Evolutionary conservation across 352 stramenopile species (phyloP).

Genomic region (Elongisporangium senticosum): DNA sequence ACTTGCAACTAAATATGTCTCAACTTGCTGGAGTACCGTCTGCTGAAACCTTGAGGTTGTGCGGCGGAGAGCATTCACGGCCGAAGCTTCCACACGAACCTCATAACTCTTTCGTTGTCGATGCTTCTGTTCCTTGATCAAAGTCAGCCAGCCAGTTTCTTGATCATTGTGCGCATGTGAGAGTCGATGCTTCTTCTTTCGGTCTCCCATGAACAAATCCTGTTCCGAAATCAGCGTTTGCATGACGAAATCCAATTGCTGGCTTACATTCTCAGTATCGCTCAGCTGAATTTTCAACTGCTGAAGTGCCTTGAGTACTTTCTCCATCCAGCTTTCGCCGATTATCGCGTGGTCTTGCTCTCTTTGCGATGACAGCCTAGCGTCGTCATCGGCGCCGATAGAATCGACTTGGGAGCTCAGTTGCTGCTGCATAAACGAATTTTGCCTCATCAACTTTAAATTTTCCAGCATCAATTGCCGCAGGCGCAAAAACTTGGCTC

Average conservation of each 20-base stretch:
- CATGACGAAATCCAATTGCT: constrained; percentile 61
- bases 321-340: constrained; percentile 71
- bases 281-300: constrained; percentile 38
- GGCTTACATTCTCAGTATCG: constrained; percentile 28
- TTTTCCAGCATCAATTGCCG: constrained; percentile 62
- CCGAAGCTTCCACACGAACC: constrained; percentile 7
- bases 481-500: constrained; percentile 47
- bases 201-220: constrained; percentile 45
- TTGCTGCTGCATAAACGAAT: constrained; percentile 61
- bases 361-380: not conserved
- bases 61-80: constrained; percentile 31
- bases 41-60: constrained; percentile 45
- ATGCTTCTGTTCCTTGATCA: constrained; percentile 48
- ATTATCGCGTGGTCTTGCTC: constrained; percentile 13
- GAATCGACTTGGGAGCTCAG: constrained; percentile 56
- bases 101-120: constrained; percentile 31
- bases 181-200: constrained; percentile 9
- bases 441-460: constrained; percentile 49
- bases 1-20: constrained; percentile 30
- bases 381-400: constrained; percentile 34
- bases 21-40: constrained; percentile 45
- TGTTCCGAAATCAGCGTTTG: constrained; percentile 59
- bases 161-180: constrained; percentile 15
- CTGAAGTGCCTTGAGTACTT: constrained; percentile 53
- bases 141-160: constrained; percentile 38